These are phyloP conservation scores for Francoa sonchifolia DNA, from an alignment of 441 rosid genomes.

Conservation along the genomic window DNA sequence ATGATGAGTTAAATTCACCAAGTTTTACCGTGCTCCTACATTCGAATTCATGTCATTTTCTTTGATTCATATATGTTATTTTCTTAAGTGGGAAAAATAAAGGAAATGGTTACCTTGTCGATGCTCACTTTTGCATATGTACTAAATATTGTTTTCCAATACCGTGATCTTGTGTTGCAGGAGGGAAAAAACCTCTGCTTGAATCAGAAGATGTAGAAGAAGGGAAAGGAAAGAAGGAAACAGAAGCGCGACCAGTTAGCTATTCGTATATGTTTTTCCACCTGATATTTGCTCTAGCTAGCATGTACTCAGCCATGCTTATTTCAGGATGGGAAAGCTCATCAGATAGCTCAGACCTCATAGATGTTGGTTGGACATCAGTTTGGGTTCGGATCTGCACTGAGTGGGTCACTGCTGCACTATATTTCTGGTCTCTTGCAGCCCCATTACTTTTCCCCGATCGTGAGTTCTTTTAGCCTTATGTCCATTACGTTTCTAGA, in stretches of 20 bases:
- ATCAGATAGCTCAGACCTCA: slow-evolving; percentile 54
- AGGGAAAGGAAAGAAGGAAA: slow-evolving; percentile 41
- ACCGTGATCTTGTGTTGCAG: slow-evolving; percentile 31
- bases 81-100: no score
- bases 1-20: no score
- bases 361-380: slow-evolving; percentile 94
- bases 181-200: slow-evolving; percentile 46
- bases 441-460: slow-evolving; percentile 64
- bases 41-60: no score
- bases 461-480: slow-evolving; percentile 49
- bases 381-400: slow-evolving; percentile 94
- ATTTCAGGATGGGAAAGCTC: slow-evolving; percentile 88
- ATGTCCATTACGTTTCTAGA: background rate
- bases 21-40: no score
- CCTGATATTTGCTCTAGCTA: slow-evolving; percentile 84
- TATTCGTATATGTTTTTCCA: slow-evolving; percentile 89
- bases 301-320: slow-evolving; percentile 98
- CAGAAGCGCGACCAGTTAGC: slow-evolving; percentile 54
- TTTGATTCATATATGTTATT: no score
- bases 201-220: slow-evolving; percentile 45
- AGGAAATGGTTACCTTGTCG: no score
- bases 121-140: no score
- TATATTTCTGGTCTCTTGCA: slow-evolving; percentile 69
- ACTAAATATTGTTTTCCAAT: no score
- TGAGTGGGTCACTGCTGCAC: slow-evolving; percentile 75